Base-by-base conservation (phyloP, 768 basidiomycete species). In the Sistotremastrum suecicum region DNA sequence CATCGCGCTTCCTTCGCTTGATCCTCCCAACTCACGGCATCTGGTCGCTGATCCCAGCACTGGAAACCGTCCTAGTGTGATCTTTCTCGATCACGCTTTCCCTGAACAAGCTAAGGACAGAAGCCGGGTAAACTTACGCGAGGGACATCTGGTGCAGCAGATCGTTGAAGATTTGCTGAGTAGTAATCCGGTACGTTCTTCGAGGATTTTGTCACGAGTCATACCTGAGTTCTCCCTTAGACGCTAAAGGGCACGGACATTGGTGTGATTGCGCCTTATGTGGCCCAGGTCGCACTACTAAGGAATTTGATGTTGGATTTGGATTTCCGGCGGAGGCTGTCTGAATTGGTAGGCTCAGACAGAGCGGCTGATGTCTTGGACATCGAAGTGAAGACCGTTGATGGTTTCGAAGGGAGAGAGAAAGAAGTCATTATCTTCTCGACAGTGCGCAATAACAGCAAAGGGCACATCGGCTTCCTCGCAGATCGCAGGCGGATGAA, bases 381-480 rank as follows among this genome's bases (percentile, higher is more conserved):
- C 44, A 71, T 95, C 43, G 90, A 94, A 60, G 74, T 94, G 55
- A 87, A 85, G 65, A 94, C 90, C 0, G 90, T 95, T 9, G 90
- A 95, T 54, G 90, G 90, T 12, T 95, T 92, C 59, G 88, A 95
- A 60, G 90, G 90, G 8, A 73, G 88, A 39, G 88, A 95, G 66
- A 94, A 94, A 64, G 83, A 88, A 32, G 77, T 94, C 37, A 85
- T 95, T 51, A 71, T 95, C 38, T 91, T 95, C 60, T 88, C 85
- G 37, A 91, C 89, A 3, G 89, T 91, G 42, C 72, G 91, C 44
- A 85, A 83, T 59, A 95, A 95, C 55, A 54, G 67, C 2, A 63
- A 62, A 1, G 87, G 88, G 7, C 68, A 76, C 47, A 87, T 95
- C 54, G 91, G 91, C 1, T 95, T 95, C 63, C 68, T 95, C 28